Base-by-base conservation (phyloP, 1,139 yeast genomes). In the Taphrina communis region DNA sequence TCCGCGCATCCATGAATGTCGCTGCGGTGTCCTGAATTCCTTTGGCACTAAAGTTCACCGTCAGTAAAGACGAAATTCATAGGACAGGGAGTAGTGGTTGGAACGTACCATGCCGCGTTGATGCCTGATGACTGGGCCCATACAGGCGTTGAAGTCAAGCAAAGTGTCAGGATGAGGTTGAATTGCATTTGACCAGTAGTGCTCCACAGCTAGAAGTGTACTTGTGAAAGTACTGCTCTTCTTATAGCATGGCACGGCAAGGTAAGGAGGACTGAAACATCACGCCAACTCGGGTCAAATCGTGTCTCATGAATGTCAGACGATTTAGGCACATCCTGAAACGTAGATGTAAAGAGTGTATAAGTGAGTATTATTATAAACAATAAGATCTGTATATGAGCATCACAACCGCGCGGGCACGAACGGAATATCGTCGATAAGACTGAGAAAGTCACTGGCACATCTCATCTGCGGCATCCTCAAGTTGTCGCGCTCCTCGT, bases 351-450 rank as follows among this genome's bases (percentile, higher is more conserved):
- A 39, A 44, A n/a, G 48, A 44, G 48, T 44, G 48, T 44, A 44
- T 44, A n/a, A 44, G 48, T 44, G 48, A 44, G 48, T 14, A 44
- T n/a, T 44, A 44, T 1, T 44, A 44, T 25, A 1, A 4, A 25
- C 31, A 25, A 25, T 25, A 25, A 25, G 31, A 25, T 25, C 4
- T 25, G 4, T 44, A 17, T 44, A 50, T 50, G 36, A 11, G 14
- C 14, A 8, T 36, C 17, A 53, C 58, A 53, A 36, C 4, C 58
- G 58, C 7, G 65, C 57, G 11, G 50, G 39, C 19, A 52, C 61
- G 44, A 63, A 48, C 44, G 67, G 67, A 35, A 50, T 53, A 14
- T 63, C 67, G 35, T 63, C 67, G 38, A 63, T 44, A 36, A 63
- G 61, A 25, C 55, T 42, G 14, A 63, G 48, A 50, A 55, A 63